Conservation (phyloP, 2,329 filamentous ascomycete species). For the Dryadomyces quercus-mongolicae region DNA sequence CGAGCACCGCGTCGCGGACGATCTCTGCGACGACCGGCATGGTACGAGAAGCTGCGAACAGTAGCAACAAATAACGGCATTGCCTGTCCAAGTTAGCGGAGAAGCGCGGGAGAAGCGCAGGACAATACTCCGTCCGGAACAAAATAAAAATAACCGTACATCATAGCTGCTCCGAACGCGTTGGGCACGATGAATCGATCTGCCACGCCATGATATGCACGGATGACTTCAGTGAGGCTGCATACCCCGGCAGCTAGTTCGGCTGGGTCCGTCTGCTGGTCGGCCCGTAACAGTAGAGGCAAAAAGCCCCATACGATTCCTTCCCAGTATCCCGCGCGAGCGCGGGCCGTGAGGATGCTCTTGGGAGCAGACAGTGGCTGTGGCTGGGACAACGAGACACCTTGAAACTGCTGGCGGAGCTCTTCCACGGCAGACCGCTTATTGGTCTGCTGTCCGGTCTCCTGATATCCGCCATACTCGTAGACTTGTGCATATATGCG, state of each 20-base stretch:
- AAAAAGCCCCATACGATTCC: conserved; percentile 4
- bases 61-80: conserved; percentile 11
- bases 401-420: conserved; percentile 5
- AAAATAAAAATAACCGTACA: conserved; percentile 2
- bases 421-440: not conserved
- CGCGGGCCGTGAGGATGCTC: conserved; percentile 5
- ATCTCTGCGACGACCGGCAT: not conserved
- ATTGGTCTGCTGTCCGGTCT: not conserved
- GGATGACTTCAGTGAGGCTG: conserved; percentile 7
- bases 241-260: conserved; percentile 3
- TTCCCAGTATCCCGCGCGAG: conserved; percentile 9
- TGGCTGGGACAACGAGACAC: not conserved
- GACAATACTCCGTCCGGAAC: not conserved
- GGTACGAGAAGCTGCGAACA: conserved; percentile 8
- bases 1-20: conserved; percentile 1
- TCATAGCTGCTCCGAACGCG: conserved; percentile 8
- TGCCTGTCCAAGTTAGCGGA: conserved; percentile 5
- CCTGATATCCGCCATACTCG: not conserved
- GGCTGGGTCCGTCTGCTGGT: not conserved
- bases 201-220: conserved; percentile 8
- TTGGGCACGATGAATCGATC: conserved; percentile 8
- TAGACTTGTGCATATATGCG: conserved; percentile 5
- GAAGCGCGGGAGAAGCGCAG: not conserved
- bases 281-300: not conserved
- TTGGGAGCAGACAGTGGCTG: not conserved